Conservation (phyloP, 805 yeast species). For the Torulaspora gathmanii region DNA sequence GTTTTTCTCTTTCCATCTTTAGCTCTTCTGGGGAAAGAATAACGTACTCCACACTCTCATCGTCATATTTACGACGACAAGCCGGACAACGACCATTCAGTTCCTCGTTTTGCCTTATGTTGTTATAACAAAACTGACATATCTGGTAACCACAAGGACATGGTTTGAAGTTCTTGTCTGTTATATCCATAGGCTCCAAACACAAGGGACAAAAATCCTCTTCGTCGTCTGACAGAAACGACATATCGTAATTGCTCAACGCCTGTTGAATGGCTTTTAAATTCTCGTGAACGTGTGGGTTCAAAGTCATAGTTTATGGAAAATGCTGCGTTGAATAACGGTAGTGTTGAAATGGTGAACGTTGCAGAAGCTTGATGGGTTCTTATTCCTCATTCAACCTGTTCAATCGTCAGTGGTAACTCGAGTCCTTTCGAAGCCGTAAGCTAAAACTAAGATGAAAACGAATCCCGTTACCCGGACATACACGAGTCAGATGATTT, state of each 20-base stretch:
- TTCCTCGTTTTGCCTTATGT: constrained; percentile 92
- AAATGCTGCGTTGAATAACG: background rate
- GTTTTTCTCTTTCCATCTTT: constrained; percentile 74
- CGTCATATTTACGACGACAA: constrained; percentile 91
- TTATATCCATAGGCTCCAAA: constrained; percentile 95
- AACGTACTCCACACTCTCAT: constrained; percentile 84
- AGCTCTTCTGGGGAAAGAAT: constrained; percentile 77
- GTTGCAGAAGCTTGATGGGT: background rate
- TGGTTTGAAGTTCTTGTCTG: constrained; percentile 96
- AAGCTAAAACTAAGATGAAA: too few relatives aligned
- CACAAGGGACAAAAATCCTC: constrained; percentile 71
- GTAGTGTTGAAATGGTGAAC: background rate
- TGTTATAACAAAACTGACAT: constrained; percentile 97
- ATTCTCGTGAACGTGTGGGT: constrained; percentile 30
- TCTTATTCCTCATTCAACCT: background rate
- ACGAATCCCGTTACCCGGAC: constrained; percentile 1
- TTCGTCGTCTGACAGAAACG: constrained; percentile 36
- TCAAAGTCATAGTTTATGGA: constrained; percentile 20
- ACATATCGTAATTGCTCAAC: constrained; percentile 32
- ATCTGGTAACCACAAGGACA: constrained; percentile 99
- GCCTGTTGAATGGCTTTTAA: constrained; percentile 32
- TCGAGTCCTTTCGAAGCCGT: too few relatives aligned
- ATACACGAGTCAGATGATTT: background rate
- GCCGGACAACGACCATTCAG: constrained; percentile 96
- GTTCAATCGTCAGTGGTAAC: too few relatives aligned